Evolutionary conservation across 495 filamentous ascomycete species (phyloP).

Genomic region (Talaromyces ruber): DNA sequence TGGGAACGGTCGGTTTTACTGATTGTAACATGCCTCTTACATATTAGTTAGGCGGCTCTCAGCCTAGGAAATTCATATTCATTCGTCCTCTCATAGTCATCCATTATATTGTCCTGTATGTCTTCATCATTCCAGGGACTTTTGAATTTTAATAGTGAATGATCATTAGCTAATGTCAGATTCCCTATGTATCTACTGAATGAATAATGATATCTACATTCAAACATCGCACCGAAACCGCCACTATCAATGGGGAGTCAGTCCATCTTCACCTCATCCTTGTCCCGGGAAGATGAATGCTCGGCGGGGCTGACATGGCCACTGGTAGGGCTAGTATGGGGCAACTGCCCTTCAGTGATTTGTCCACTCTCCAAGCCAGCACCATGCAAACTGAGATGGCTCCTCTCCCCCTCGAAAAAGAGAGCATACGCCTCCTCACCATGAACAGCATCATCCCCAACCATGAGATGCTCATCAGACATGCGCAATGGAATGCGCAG

Average conservation of each 20-base stretch:
- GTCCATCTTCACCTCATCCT: background rate
- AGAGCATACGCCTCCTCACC: conserved; percentile 43
- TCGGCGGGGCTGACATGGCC: background rate
- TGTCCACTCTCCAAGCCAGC: conserved; percentile 5
- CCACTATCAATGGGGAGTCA: background rate
- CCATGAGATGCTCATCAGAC: conserved; percentile 33
- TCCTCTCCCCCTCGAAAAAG: conserved; percentile 9
- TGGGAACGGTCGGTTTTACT: no score
- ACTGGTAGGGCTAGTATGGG: background rate
- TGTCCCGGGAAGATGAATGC: background rate
- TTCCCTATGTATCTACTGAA: background rate
- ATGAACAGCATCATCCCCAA: conserved; percentile 45
- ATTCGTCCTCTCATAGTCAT: no score
- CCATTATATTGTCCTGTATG: no score
- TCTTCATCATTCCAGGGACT: no score
- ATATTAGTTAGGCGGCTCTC: no score
- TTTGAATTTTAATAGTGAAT: no score
- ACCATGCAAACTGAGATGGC: conserved; percentile 4
- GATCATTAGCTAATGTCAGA: background rate
- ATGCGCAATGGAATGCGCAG: conserved; percentile 40
- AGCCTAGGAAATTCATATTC: no score
- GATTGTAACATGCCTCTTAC: no score
- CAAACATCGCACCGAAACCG: background rate
- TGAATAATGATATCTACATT: background rate
- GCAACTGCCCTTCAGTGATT: conserved; percentile 2